Evolutionary conservation across 768 basidiomycete genomes (phyloP), one percentile per base, ranked within the genome.

Genomic region (Lactarius sanguifluus): DNA sequence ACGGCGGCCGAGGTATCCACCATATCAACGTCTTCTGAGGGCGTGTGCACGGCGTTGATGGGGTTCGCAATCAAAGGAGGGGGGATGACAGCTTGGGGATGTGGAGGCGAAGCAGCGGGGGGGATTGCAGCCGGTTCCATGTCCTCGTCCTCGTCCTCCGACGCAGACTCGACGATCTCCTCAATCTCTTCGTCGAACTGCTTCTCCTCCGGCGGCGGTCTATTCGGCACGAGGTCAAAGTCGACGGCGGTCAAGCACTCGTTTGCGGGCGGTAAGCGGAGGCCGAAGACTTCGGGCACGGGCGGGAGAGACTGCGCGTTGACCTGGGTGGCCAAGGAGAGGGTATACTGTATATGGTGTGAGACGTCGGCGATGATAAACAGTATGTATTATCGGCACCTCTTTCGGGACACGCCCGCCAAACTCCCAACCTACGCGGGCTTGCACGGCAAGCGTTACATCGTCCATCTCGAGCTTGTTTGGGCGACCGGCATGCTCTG

Each of bases 401-500:
- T 94, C 92, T 78, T 94, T 94, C 3, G 92, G 92, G 34, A 94
- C 86, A 45, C 92, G 83, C 7, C 93, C 92, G 28, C 92, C 92
- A 74, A 93, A 90, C 76, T 94, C 93, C 93, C 93, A 94, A 52
- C 92, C 93, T 5, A 94, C 93, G 64, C 92, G 86, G 7, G 92
- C 91, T 75, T 94, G 92, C 5, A 93, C 88, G 2, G 92, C 91
- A 47, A 94, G 81, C 4, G 85, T 83, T 57, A 91, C 79, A 76
- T 94, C 92, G 69, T 94, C 92, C 81, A 88, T 85, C 69, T 93
- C 92, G 62, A 94, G 81, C 78, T 90, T 92, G 65, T 88, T 89
- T 3, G 85, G 75, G 54, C 87, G 82, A 16, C 90, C 90, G 23
- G 90, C 92, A 74, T 94, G 92, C 71, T 94, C 93, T 18, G 92